phyloP scores from a whole-genome alignment of 1,139 yeast species.

The Meyerozyma guilliermondii region DNA sequence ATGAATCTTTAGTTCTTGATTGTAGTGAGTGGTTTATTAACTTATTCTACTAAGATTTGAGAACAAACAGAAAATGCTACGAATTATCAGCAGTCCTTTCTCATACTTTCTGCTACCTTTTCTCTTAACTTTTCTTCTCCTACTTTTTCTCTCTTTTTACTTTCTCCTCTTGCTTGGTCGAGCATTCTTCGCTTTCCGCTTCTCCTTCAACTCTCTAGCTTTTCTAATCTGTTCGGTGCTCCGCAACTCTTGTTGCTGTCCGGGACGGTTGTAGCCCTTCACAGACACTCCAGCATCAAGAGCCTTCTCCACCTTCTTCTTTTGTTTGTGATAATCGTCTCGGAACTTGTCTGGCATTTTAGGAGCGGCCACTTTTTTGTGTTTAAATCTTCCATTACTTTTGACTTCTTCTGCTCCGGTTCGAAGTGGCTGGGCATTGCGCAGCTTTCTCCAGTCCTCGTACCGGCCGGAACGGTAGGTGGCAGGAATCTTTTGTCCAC shows the following conservation, averaged over 20 bases:
- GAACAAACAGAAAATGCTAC: too few relatives aligned
- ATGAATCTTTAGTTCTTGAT: too few relatives aligned
- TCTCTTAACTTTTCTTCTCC: too few relatives aligned
- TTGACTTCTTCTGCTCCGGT: slow-evolving; percentile 51
- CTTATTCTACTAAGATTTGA: too few relatives aligned
- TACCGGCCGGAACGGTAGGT: slow-evolving; percentile 86
- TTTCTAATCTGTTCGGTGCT: slow-evolving; percentile 76
- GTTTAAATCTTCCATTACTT: slow-evolving; percentile 51
- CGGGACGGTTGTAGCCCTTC: slow-evolving; percentile 60
- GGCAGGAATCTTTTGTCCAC: slow-evolving; percentile 92
- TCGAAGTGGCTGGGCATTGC: slow-evolving; percentile 49
- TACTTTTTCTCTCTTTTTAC: too few relatives aligned
- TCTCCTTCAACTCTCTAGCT: slow-evolving; percentile 62
- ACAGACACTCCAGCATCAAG: slow-evolving; percentile 68
- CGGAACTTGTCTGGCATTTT: slow-evolving; percentile 83
- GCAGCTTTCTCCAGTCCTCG: slow-evolving; percentile 82
- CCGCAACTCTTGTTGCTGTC: slow-evolving; percentile 56
- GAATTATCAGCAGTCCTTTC: too few relatives aligned
- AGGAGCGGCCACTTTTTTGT: slow-evolving; percentile 75
- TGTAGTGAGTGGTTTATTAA: too few relatives aligned
- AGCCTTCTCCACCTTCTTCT: slow-evolving; percentile 80
- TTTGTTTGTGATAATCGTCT: slow-evolving; percentile 80
- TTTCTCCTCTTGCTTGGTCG: slow-evolving; percentile 51
- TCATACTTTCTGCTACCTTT: too few relatives aligned
- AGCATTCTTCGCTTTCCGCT: slow-evolving; percentile 79